Evolutionary conservation across 75 land plant species (phyloP), one percentile per base, ranked within the genome.

Genomic region (Cunninghamia lanceolata): DNA sequence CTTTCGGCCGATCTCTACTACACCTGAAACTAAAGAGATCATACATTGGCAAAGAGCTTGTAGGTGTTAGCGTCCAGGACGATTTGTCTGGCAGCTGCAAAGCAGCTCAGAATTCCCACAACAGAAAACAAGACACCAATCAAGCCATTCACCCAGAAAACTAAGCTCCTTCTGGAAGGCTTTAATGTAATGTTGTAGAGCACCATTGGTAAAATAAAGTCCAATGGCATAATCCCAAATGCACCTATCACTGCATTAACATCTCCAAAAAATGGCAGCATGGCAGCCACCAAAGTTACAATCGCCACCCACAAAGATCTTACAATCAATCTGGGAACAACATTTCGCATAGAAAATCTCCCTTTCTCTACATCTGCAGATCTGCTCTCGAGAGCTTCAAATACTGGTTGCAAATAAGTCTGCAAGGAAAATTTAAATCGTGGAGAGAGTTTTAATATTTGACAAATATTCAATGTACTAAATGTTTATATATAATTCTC

Each of bases 221-320:
- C 93, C 8, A 97, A 92, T 7, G 99, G 97, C n/a, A 96, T 76
- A 88, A 95, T 91, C 21, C 94, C 95, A 53, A 97, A 91, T 17
- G 99, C 94, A 13, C 99, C 99, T 1, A 92, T 86, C 9, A 97
- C 75, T 10, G 93, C 92, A 82, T 89, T 92, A 63, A 97, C 86
- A 88, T 97, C 99, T 45, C 94, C 98, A 78, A 97, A 95, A 87
- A 97, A 97, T 42, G 99, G 99, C 6, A 97, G 88, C 94, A 97
- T 92, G 14, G 98, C 95, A 46, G 94, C 95, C 13, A 96, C 86
- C 13, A 88, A 66, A 2, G 96, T 91, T 40, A 91, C 90, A 6
- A 92, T 13, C 2, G 85, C 75, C 4, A 94, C 89, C 0, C 89
- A 85, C 3, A 93, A 40, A 5, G 94, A 90, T 4, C 99, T 56